Evolutionary conservation across 768 basidiomycete genomes (phyloP).

Genomic region (Russula sp.): DNA sequence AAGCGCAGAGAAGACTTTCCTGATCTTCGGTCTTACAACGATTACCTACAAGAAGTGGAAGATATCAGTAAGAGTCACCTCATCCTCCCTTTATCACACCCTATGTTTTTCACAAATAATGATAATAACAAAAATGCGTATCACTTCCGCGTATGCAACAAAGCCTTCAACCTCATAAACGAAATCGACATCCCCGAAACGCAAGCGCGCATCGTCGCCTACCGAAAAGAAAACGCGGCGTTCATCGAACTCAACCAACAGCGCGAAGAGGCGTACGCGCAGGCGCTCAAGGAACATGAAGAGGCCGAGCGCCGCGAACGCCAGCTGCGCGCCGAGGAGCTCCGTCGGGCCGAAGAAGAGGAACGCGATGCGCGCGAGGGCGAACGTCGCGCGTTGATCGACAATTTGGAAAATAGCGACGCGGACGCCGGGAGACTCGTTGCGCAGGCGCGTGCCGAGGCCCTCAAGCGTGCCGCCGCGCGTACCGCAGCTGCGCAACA

Average conservation of each 20-base stretch:
- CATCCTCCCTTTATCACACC: neutral
- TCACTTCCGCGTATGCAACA: neutral
- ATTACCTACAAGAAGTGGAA: conserved; percentile 95
- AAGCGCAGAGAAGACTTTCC: conserved; percentile 88
- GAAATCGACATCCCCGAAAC: conserved; percentile 78
- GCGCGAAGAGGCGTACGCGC: conserved; percentile 73
- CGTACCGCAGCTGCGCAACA: conserved; percentile 43
- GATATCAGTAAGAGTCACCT: conserved; percentile 61
- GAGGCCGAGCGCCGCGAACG: conserved; percentile 71
- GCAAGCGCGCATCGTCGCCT: conserved; percentile 76
- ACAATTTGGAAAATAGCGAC: conserved; percentile 74
- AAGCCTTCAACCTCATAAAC: conserved; percentile 93
- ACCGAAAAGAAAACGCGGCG: conserved; percentile 76
- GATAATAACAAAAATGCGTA: neutral
- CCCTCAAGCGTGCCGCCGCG: conserved; percentile 57
- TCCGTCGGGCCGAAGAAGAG: conserved; percentile 66
- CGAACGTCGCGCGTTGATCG: conserved; percentile 69
- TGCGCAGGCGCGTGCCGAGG: conserved; percentile 63
- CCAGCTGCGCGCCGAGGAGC: conserved; percentile 63
- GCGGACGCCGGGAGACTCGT: conserved; percentile 68
- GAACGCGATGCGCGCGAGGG: conserved; percentile 76
- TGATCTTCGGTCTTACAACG: conserved; percentile 78
- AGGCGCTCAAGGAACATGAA: conserved; percentile 72
- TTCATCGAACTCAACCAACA: conserved; percentile 82
- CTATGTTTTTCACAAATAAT: neutral